Percentiles rank a stretch among this genome's conserved stretches.
Evolutionary conservation across 2,329 filamentous ascomycete species (phyloP).

Genomic region (Botrytis aclada): DNA sequence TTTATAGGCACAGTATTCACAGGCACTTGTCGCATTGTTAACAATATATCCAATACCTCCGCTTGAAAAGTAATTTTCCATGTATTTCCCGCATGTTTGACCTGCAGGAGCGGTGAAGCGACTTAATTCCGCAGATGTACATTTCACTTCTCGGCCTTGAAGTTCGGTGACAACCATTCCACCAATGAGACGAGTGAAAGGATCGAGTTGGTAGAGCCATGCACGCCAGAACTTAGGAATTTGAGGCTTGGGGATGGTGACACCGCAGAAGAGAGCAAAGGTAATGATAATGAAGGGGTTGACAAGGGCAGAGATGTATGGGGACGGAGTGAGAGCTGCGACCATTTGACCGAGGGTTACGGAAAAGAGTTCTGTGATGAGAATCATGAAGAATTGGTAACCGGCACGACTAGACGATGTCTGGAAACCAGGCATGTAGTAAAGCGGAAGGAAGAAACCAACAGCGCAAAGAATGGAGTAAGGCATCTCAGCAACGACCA

Average conservation of each 20-base stretch:
- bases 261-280: constrained; percentile 83
- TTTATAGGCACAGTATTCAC: constrained; percentile 79
- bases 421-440: constrained; percentile 79
- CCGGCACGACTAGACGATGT: constrained; percentile 63
- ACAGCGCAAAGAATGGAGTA: constrained; percentile 80
- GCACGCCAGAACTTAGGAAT: constrained; percentile 76
- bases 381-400: constrained; percentile 82
- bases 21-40: constrained; percentile 61
- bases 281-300: constrained; percentile 82
- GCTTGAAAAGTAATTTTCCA: constrained; percentile 63
- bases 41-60: constrained; percentile 72
- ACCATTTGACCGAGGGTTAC: constrained; percentile 76
- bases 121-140: constrained; percentile 60
- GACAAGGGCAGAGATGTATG: constrained; percentile 74
- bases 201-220: constrained; percentile 81
- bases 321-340: constrained; percentile 71
- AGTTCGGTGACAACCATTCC: constrained; percentile 79
- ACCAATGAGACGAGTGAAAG: constrained; percentile 77
- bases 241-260: constrained; percentile 73
- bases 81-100: constrained; percentile 72
- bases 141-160: constrained; percentile 61
- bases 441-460: constrained; percentile 76
- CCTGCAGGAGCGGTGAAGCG: constrained; percentile 63
- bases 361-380: constrained; percentile 81
- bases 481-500: constrained; percentile 80